Conservation (phyloP, 2,329 filamentous ascomycete species). For the Microdochium bolleyi region DNA sequence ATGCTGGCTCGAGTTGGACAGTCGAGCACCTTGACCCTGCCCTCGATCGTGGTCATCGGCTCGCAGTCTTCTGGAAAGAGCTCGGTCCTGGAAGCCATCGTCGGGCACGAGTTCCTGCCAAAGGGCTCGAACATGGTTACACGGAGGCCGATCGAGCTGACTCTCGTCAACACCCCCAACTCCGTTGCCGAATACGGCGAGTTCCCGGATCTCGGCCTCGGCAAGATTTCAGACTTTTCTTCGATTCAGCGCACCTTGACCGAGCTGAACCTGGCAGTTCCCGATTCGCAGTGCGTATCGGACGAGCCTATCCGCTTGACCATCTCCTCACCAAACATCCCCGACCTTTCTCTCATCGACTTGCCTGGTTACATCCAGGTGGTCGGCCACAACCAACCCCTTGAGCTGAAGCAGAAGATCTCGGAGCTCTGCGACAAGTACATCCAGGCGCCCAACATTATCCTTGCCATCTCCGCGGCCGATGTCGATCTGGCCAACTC, state of each 20-base stretch:
- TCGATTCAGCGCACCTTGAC: conserved; percentile 91
- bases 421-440: conserved; percentile 96
- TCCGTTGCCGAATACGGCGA: conserved; percentile 87
- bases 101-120: conserved; percentile 94
- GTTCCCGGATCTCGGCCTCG: conserved; percentile 84
- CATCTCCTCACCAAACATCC: conserved; percentile 92
- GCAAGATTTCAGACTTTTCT: conserved; percentile 84
- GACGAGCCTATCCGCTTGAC: conserved; percentile 95
- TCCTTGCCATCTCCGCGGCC: conserved; percentile 92
- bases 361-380: conserved; percentile 97
- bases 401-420: conserved; percentile 91
- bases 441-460: conserved; percentile 91
- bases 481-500: conserved; percentile 98
- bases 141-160: conserved; percentile 88
- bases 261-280: conserved; percentile 88
- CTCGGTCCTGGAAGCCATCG: conserved; percentile 92
- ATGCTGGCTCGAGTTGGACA: conserved; percentile 89
- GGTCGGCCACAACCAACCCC: conserved; percentile 80
- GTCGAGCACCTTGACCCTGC: conserved; percentile 77
- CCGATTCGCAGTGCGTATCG: conserved; percentile 83
- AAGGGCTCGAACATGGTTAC: conserved; percentile 99
- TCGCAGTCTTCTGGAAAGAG: conserved; percentile 98
- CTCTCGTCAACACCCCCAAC: conserved; percentile 88
- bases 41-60: conserved; percentile 98
- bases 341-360: conserved; percentile 92